Percentiles rank a stretch among this genome's conserved stretches.
These are phyloP conservation scores for Vararia minispora DNA, from an alignment of 768 basidiomycete genomes.

Conservation along the genomic window DNA sequence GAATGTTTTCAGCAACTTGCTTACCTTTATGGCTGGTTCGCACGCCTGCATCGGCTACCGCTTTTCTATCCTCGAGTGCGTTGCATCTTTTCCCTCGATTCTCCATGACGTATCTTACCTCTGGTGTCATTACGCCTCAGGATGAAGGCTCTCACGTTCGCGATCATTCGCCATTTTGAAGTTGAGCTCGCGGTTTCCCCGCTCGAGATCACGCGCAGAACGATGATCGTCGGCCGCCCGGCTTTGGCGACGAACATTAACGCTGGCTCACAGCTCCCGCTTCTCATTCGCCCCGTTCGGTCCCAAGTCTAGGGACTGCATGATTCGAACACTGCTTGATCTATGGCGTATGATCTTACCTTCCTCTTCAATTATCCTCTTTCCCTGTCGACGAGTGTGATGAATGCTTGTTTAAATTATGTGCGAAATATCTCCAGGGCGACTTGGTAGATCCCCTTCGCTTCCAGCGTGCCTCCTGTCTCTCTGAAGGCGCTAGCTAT, in stretches of 20 bases:
- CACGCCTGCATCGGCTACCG: slow-evolving; percentile 19
- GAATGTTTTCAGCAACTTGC: slow-evolving; percentile 14
- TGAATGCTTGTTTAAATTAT: no score
- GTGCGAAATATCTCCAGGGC: no score
- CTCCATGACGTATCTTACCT: not conserved
- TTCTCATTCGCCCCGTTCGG: no score
- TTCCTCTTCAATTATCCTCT: no score
- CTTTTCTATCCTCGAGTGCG: slow-evolving; percentile 17
- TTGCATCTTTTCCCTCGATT: not conserved
- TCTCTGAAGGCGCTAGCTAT: no score
- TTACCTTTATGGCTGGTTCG: slow-evolving; percentile 21
- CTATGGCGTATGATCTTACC: no score
- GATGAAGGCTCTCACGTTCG: slow-evolving; percentile 13
- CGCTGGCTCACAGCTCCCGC: slow-evolving; percentile 5
- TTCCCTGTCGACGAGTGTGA: no score
- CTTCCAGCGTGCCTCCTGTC: no score
- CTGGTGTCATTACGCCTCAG: no score
- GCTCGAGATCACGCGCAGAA: not conserved
- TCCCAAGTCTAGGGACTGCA: no score
- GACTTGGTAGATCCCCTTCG: no score
- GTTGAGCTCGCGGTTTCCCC: slow-evolving; percentile 2
- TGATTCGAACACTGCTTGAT: no score
- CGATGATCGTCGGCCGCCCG: slow-evolving; percentile 4
- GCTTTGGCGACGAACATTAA: not conserved
- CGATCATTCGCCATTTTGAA: slow-evolving; percentile 12